Evolutionary conservation across 305 asterid species (phyloP).

Genomic region (Fraxinus platypoda): DNA sequence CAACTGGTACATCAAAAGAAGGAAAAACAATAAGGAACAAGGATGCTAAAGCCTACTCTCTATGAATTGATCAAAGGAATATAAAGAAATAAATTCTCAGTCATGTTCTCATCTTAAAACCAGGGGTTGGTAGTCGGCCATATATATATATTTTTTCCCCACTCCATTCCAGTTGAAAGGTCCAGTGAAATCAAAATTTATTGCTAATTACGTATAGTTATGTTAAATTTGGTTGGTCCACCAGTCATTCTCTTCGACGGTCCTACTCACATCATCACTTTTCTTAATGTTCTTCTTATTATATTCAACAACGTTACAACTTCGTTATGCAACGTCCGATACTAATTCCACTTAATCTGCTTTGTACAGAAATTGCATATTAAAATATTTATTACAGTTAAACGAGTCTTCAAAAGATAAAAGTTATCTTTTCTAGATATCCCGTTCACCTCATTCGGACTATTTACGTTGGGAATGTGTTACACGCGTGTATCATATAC

Average conservation of each 20-base stretch:
- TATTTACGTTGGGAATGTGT: neutral
- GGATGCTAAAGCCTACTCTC: neutral
- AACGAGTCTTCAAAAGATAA: neutral
- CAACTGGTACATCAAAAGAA: conserved; percentile 49
- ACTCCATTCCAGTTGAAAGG: neutral
- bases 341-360: neutral
- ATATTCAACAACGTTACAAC: neutral
- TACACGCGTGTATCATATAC: neutral
- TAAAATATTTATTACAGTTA: neutral
- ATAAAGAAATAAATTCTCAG: conserved; percentile 6
- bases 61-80: neutral
- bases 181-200: neutral
- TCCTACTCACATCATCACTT: neutral
- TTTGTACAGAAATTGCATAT: neutral
- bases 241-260: neutral
- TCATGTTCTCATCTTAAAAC: neutral
- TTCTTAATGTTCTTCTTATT: neutral
- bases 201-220: neutral
- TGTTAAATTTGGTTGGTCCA: neutral
- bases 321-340: neutral
- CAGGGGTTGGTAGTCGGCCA: neutral
- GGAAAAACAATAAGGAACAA: conserved; percentile 16
- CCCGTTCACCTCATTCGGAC: neutral
- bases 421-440: neutral
- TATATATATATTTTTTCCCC: neutral